Evolutionary conservation across 163 green algal species (phyloP).

Genomic region (Volvox carteri): DNA sequence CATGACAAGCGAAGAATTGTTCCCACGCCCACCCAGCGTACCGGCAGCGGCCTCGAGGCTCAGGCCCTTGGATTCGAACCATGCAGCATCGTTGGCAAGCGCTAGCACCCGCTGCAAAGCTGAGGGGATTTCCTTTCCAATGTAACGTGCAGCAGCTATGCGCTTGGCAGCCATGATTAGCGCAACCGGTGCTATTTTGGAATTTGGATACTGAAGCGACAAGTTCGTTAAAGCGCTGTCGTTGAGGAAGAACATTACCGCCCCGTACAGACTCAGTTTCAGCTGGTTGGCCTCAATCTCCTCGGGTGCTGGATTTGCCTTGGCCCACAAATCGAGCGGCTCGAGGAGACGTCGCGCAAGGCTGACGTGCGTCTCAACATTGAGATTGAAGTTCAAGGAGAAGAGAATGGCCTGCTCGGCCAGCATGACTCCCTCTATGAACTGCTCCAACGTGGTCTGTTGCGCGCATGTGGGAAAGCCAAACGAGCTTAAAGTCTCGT

Average conservation of each 20-base stretch:
- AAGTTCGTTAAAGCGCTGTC: slow-evolving; percentile 38
- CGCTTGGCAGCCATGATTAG: slow-evolving; percentile 47
- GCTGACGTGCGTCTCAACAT: slow-evolving; percentile 44
- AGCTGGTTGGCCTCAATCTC: slow-evolving; percentile 40
- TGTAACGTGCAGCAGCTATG: neutral
- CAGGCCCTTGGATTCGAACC: slow-evolving; percentile 18
- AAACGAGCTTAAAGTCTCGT: neutral
- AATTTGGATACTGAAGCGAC: slow-evolving; percentile 30
- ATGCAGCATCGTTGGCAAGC: neutral
- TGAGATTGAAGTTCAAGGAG: slow-evolving; percentile 55
- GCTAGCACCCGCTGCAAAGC: slow-evolving; percentile 15
- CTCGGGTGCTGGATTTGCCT: neutral
- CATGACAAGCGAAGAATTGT: too few species aligned
- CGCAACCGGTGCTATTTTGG: neutral
- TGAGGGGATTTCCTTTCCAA: neutral
- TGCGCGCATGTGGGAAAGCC: neutral
- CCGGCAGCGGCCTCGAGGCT: slow-evolving; percentile 26
- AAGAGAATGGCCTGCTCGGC: slow-evolving; percentile 58
- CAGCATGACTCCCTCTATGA: slow-evolving; percentile 45
- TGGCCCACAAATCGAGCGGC: slow-evolving; percentile 24
- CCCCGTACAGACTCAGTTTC: neutral
- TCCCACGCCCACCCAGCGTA: neutral
- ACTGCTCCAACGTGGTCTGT: slow-evolving; percentile 52
- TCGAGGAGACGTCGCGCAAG: slow-evolving; percentile 35
- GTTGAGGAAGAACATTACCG: slow-evolving; percentile 44